A percentile compares a stretch with the other conserved stretches of the same genome.
These are phyloP conservation scores for Boletus rubescentipes DNA, from an alignment of 768 basidiomycete species.

Conservation along the genomic window DNA sequence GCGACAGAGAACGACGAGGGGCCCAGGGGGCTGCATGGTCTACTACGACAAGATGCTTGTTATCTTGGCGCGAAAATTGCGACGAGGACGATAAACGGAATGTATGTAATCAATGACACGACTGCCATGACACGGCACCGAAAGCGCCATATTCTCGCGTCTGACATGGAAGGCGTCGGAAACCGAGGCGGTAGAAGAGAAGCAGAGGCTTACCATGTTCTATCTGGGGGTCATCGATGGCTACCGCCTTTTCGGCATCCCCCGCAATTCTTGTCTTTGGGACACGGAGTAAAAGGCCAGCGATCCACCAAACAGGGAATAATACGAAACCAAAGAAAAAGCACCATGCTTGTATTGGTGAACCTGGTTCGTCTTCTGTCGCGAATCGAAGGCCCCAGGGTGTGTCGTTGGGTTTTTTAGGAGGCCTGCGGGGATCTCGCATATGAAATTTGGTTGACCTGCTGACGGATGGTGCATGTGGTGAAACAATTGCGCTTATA, in stretches of 20 bases:
- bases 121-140: constrained; percentile 73
- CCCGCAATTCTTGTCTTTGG: constrained; percentile 65
- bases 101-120: constrained; percentile 69
- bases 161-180: constrained; percentile 35
- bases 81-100: constrained; percentile 75
- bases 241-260: constrained; percentile 64
- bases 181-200: background rate
- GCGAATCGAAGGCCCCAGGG: constrained; percentile 60
- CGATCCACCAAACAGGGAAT: constrained; percentile 68
- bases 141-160: constrained; percentile 70
- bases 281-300: constrained; percentile 47
- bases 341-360: constrained; percentile 69
- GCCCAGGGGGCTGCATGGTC: constrained; percentile 3
- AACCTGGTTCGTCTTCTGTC: constrained; percentile 49
- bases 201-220: constrained; percentile 58
- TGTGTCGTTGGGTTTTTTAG: constrained; percentile 51
- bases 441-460: constrained; percentile 67
- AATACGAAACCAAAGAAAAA: constrained; percentile 72
- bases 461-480: constrained; percentile 71
- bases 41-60: constrained; percentile 17
- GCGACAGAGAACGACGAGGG: constrained; percentile 5
- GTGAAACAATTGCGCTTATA: constrained; percentile 73
- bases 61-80: constrained; percentile 55
- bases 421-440: constrained; percentile 74
- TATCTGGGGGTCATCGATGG: constrained; percentile 77